Base-by-base conservation (phyloP, 768 basidiomycete species). In the Chlorophyllum brunneum region DNA sequence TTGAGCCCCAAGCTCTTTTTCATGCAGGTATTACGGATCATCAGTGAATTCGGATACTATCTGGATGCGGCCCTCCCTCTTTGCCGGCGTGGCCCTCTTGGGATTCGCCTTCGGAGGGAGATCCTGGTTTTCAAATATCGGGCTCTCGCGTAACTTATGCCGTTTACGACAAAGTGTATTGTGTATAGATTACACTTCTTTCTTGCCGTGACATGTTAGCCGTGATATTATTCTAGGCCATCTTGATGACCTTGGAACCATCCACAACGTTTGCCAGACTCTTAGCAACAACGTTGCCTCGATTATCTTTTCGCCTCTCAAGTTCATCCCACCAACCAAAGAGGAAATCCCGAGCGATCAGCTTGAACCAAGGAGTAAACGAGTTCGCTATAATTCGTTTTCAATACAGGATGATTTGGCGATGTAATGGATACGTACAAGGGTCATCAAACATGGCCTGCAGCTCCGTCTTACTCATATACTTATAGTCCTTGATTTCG, bases 261-360 rank as follows among this genome's bases (percentile, higher is more conserved):
- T 92, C 88, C 4, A 77, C 86, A 16, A 88, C 58, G 3, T 82
- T 86, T 6, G 66, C 75, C 4, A 88, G 72, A 57, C 75, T 83
- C 62, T 83, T 80, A 1, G 87, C 86, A n/a, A 67, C 63, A 8
- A 92, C 74, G 20, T 76, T 72, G 6, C 87, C 88, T 15, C 81
- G 61, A 10, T 54, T 58, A 55, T 74, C 73, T 64, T 74, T 81
- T 31, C 88, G 83, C 48, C 71, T 72, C 56, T 87, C 62, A 37
- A 99, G 82, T 55, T 88, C 86, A 62, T 97, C 93, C 97, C 97
- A 99, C 97, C 97, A 99, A 20, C 90, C 92, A 65, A 95, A 98
- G 37, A 99, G 77, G 69, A 95, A 95, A 66, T 98, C 93, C 3
- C 94, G 83, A 2, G 93, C 94, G 63, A 99, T 98, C 24, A 98